Base-by-base conservation (phyloP, 106 monocot genomes). In the Cymbidium sinense region DNA sequence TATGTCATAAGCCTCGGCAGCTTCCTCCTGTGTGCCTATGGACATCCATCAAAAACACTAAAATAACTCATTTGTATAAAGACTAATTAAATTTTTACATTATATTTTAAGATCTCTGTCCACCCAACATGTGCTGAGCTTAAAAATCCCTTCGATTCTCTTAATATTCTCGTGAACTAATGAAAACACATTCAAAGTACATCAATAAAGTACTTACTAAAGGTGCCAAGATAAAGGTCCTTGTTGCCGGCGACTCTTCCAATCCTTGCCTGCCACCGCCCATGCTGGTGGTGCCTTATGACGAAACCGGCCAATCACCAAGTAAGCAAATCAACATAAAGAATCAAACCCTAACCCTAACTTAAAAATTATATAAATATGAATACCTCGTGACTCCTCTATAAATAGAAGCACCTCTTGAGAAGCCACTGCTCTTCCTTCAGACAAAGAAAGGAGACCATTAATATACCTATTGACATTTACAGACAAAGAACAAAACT, bases 351-450 rank as follows among this genome's bases (percentile, higher is more conserved):
- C 47, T 47, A 47, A 47, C 47, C 47, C 2, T 17, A 65, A 54
- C 4, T 21, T 10, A 70, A 34, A 6, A 29, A 18, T 13, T 67
- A 0, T 33, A 31, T 19, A 15, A n/a, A n/a, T 58, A 39, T 62
- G 79, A 3, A 3, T 47, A 91, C 96, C 96, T 98, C 19, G 96
- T 98, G 13, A 98, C 96, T 2, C 96, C 96, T 87, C 96, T 83
- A 58, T 98, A 98, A 3, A 94, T 87, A 5, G 96, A 98, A 50
- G 94, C 96, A 7, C 96, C 96, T 76, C 96, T 80, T 3, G 96
- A 98, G 82, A 98, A 98, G 18, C 96, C 96, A 81, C 96, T 98
- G 76, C 96, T 98, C 78, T 98, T 98, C 86, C 96, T 96, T 84
- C 73, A 80, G 21, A 69, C 7, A 75, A 47, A 47, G 17, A 47